A percentile compares a stretch with the other conserved stretches of the same genome.
phyloP scores from a whole-genome alignment of 805 yeast genomes.

The Pichia heedii region DNA sequence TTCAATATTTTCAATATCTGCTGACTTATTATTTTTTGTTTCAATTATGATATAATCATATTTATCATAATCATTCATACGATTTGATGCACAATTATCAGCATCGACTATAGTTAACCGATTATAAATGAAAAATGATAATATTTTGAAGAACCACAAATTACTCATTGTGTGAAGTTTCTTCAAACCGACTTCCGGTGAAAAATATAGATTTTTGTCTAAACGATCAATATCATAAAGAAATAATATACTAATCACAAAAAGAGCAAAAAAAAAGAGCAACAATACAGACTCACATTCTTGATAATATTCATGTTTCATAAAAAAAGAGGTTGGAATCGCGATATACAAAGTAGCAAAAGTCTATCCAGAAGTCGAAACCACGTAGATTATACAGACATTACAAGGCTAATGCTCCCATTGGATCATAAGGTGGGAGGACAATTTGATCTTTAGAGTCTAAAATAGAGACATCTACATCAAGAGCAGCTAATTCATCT shows the following conservation, averaged over 20 bases:
- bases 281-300: too few relatives aligned
- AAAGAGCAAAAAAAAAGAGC: too few relatives aligned
- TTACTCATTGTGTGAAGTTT: neutral
- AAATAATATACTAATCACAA: too few relatives aligned
- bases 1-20: conserved; percentile 23
- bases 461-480: conserved; percentile 20
- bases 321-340: too few relatives aligned
- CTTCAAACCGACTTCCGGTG: too few relatives aligned
- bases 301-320: too few relatives aligned
- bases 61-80: conserved; percentile 1
- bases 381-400: neutral
- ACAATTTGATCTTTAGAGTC: conserved; percentile 39
- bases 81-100: neutral
- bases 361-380: too few relatives aligned
- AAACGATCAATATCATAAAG: too few relatives aligned
- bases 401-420: conserved; percentile 56
- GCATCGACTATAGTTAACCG: neutral
- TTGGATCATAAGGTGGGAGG: conserved; percentile 73
- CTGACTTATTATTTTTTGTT: neutral
- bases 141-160: neutral
- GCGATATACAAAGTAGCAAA: too few relatives aligned
- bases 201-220: too few relatives aligned
- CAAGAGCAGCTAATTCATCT: conserved; percentile 29
- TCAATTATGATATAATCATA: conserved; percentile 8
- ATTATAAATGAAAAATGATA: neutral